Evolutionary conservation across 108 stramenopile species (phyloP), one percentile per base, ranked within the genome.

Genomic region (Cyclostephanos invisitatus): DNA sequence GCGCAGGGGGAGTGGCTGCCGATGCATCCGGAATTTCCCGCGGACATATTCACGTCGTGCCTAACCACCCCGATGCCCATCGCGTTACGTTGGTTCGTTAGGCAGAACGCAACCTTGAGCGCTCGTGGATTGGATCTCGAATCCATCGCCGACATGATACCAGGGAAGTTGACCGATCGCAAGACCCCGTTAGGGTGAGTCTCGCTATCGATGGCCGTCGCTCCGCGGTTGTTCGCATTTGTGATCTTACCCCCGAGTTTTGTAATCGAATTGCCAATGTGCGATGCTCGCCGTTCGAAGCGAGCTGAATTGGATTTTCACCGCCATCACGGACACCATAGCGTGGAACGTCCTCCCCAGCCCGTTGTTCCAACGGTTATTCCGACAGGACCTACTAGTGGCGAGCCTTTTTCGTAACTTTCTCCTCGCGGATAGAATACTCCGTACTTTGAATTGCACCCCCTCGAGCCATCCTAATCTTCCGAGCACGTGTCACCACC

Each of bases 281-380:
- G 40, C 40, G 40, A 32, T 40, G 40, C 55, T 25, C 55, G 55
- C 6, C 22, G 10, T 25, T n/a, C 55, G 5, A 0, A 53, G 98
- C 27, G 98, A 99, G 78, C 79, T 99, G 50, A 98, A 99, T 83
- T 99, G 98, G 99, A 97, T 99, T 25, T 98, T 99, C 75, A 98
- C 98, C 14, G 97, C 98, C 5, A 91, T 99, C 36, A 98, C 98
- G 20, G 99, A 99, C 78, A 96, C 97, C 18, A 98, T 99, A 56
- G 99, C 98, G 8, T 99, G 99, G 99, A 97, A 98, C 83, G 89
- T 96, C 10, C 77, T 99, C 15, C 99, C 99, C n/a, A 80, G 88
- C 29, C 79, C 85, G 8, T 80, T 98, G 22, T 99, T 99, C 84
- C 97, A 96, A 74, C 81, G 93, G 70, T 78, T 99, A 6, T 99